Evolutionary conservation across 2,329 filamentous ascomycete genomes (phyloP), one percentile per base, ranked within the genome.

Genomic region (Phialophora verrucosa): DNA sequence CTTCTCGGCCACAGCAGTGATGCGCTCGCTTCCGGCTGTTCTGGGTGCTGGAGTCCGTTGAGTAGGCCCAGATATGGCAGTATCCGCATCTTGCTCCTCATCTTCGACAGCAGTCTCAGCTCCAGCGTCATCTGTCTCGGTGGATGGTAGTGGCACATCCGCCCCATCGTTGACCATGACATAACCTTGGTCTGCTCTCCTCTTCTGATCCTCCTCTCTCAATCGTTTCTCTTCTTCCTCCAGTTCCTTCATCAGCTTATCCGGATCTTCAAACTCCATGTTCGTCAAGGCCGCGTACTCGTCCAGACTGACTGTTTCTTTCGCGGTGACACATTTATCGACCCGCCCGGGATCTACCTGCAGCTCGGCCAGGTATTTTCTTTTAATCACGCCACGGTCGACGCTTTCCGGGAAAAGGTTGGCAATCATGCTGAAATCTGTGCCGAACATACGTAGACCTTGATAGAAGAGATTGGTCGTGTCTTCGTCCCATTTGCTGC

Each of bases 291-390:
- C 76, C 1, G 80, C 80, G 62, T 81, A 83, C 20, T 79, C 77
- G 12, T 74, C 76, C 54, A 83, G 75, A 69, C 80, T 77, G 29
- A 83, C 78, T 2, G 73, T 66, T 65, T 83, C 78, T 17, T 77
- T 76, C 0, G 81, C 80, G 12, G 81, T 73, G 3, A 89, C 76
- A 0, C 83, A 83, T 5, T 80, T 76, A 62, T 83, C 84, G 47
- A 90, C 82, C 17, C 83, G 76, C 17, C 81, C 77, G 0, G 85
- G 83, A 71, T 88, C 80, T 4, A 82, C 76, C 27, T 83, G 81
- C 74, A 89, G 86, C 75, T 90, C 87, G 44, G 84, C 84, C 31
- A 82, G 83, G 76, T 88, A 90, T 71, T 90, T 89, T 17, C 83
- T 75, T 75, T 90, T 90, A 71, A 90, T 85, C 72, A 86, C 83